Base-by-base conservation (phyloP, 2,329 filamentous ascomycete species). In the Orbilia ellipsospora region DNA sequence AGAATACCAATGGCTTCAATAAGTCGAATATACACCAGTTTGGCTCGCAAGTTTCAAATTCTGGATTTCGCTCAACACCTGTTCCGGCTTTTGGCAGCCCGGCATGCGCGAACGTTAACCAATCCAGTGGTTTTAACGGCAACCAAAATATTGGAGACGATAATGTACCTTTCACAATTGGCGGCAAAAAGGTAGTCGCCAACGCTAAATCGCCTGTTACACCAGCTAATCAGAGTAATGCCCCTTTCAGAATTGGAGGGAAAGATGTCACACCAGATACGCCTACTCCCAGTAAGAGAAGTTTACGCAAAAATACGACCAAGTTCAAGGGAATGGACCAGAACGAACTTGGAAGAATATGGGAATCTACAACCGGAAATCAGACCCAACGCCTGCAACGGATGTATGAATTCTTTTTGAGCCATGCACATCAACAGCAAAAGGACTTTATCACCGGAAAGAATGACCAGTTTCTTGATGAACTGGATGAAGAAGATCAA, bases 331-430 rank as follows among this genome's bases (percentile, higher is more conserved):
- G 31, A 15, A 56, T 50, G 16, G 36, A 23, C 7, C 26, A n/a
- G 13, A 31, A 20, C 15, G 51, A n/a, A 8, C 40, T 66, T 36
- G 31, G 31, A 36, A 36, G 31, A 36, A 36, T 36, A 10, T 68
- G 64, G 64, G 7, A 60, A 0, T 10, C 42, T 7, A 68, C 64
- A 12, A n/a, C 13, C 3, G 64, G 64, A 3, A 28, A 23, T 12
- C 23, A 68, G 7, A 18, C 12, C 7, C 42, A 68, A 16, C 15
- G 64, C 2, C 18, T 68, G 7, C 40, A 68, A 13, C 55, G 45
- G 15, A 68, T 68, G 64, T 68, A 60, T 28, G 8, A 59, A 31
- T 31, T 42, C 15, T 52, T 68, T 26, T 10, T 42, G 7, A 20
- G 60, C 15, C 7, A 18, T 2, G 64, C 44, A 16, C 26, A 16